phyloP scores from a whole-genome alignment of 805 yeast genomes.

The Spathaspora gorwiae region DNA sequence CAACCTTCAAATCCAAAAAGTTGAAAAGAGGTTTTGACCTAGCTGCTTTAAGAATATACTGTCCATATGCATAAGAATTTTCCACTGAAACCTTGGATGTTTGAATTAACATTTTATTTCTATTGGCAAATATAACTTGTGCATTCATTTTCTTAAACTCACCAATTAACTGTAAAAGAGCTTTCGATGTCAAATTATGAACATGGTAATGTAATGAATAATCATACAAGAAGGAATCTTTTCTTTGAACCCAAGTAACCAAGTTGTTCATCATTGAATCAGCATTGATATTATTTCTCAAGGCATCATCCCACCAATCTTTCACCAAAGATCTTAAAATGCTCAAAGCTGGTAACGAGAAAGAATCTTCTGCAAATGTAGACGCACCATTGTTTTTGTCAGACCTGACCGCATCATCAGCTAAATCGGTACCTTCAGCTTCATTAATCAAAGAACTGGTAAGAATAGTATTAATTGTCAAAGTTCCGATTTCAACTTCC shows the following conservation, averaged over 20 bases:
- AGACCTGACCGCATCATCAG: slow-evolving; percentile 39
- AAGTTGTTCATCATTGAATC: slow-evolving; percentile 79
- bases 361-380: slow-evolving; percentile 75
- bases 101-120: slow-evolving; percentile 66
- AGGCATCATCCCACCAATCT: slow-evolving; percentile 92
- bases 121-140: slow-evolving; percentile 69
- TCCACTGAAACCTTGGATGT: slow-evolving; percentile 78
- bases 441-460: slow-evolving; percentile 81
- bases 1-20: slow-evolving; percentile 69
- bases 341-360: slow-evolving; percentile 67
- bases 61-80: slow-evolving; percentile 87
- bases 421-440: slow-evolving; percentile 79
- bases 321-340: slow-evolving; percentile 73
- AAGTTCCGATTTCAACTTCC: slow-evolving; percentile 73
- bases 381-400: slow-evolving; percentile 39
- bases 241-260: slow-evolving; percentile 80
- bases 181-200: slow-evolving; percentile 78
- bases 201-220: slow-evolving; percentile 79
- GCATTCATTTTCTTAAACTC: slow-evolving; percentile 82
- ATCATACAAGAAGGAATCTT: slow-evolving; percentile 71
- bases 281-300: slow-evolving; percentile 61
- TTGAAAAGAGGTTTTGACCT: slow-evolving; percentile 78
- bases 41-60: slow-evolving; percentile 71
- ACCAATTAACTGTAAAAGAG: slow-evolving; percentile 71
- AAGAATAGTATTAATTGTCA: slow-evolving; percentile 80